These are phyloP conservation scores for Apiospora sp. DNA, from an alignment of 2,329 filamentous ascomycete species.

Conservation along the genomic window DNA sequence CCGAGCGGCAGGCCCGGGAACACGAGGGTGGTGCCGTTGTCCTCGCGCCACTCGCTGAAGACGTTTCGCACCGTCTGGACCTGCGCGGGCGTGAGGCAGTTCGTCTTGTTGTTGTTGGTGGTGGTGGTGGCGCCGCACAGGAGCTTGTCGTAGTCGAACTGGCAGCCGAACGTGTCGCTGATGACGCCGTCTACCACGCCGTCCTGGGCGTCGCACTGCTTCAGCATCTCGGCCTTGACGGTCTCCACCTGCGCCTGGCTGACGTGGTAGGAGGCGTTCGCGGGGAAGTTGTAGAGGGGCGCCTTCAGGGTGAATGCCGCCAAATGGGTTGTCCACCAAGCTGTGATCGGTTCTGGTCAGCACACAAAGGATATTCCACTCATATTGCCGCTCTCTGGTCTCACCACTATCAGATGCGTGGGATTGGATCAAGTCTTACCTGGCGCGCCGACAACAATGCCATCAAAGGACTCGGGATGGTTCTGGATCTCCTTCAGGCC, in stretches of 20 bases:
- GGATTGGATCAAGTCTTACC: constrained; percentile 32
- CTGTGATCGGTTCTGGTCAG: constrained; percentile 31
- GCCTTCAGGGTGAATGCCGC: constrained; percentile 46
- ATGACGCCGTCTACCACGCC: constrained; percentile 52
- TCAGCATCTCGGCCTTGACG: constrained; percentile 50
- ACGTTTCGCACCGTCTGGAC: constrained; percentile 44
- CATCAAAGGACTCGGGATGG: constrained; percentile 64
- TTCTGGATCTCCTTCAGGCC: constrained; percentile 61
- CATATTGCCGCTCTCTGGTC: no score
- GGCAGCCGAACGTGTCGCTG: constrained; percentile 50
- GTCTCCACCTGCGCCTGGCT: constrained; percentile 47
- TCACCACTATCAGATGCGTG: background rate
- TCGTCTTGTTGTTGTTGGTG: constrained; percentile 29
- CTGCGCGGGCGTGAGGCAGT: constrained; percentile 51
- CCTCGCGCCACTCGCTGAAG: constrained; percentile 39
- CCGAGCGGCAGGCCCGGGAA: constrained; percentile 40
- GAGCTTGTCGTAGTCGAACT: constrained; percentile 47
- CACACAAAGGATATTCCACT: no score
- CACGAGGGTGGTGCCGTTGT: constrained; percentile 36
- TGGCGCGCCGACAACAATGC: constrained; percentile 60
- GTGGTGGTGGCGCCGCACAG: constrained; percentile 38
- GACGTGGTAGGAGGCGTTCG: constrained; percentile 51
- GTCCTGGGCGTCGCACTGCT: constrained; percentile 54
- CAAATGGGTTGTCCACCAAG: constrained; percentile 58
- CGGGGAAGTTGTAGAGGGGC: constrained; percentile 53